Percentiles rank a stretch among this genome's conserved stretches.
These are phyloP conservation scores for Trametes sp. DNA, from an alignment of 1,284 basidiomycete genomes.

Conservation along the genomic window DNA sequence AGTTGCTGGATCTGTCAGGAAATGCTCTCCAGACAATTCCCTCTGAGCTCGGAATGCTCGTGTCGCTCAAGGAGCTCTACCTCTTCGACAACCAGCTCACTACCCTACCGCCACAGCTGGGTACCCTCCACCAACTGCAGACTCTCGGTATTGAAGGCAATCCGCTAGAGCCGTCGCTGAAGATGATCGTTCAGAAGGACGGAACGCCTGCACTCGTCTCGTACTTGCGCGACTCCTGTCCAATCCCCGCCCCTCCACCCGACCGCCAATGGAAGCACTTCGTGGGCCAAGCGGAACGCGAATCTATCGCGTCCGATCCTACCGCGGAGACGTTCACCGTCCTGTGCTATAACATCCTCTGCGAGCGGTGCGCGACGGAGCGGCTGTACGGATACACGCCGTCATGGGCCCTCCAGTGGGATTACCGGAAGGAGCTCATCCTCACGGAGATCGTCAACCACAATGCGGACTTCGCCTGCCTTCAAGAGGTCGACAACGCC, in stretches of 20 bases:
- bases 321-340: conserved; percentile 79
- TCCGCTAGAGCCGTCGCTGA: conserved; percentile 82
- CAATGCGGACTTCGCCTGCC: conserved; percentile 90
- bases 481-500: conserved; percentile 94
- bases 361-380: conserved; percentile 90
- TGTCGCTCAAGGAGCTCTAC: conserved; percentile 90
- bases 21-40: conserved; percentile 87
- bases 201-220: conserved; percentile 90
- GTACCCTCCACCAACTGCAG: conserved; percentile 92
- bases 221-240: conserved; percentile 89
- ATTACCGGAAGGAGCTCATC: conserved; percentile 93
- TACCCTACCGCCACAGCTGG: conserved; percentile 88
- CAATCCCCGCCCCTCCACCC: conserved; percentile 84
- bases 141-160: conserved; percentile 97
- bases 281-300: conserved; percentile 73
- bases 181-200: conserved; percentile 89
- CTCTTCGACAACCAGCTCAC: conserved; percentile 95
- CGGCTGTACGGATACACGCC: conserved; percentile 97
- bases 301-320: conserved; percentile 61
- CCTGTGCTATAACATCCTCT: conserved; percentile 95
- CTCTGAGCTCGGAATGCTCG: conserved; percentile 91
- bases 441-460: conserved; percentile 87
- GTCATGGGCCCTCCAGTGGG: conserved; percentile 95
- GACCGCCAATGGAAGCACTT: conserved; percentile 86
- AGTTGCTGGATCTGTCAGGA: conserved; percentile 91